A percentile compares a stretch with the other conserved stretches of the same genome.
Evolutionary conservation across 2,329 filamentous ascomycete genomes (phyloP).

Genomic region (Fusarium dlaminii): DNA sequence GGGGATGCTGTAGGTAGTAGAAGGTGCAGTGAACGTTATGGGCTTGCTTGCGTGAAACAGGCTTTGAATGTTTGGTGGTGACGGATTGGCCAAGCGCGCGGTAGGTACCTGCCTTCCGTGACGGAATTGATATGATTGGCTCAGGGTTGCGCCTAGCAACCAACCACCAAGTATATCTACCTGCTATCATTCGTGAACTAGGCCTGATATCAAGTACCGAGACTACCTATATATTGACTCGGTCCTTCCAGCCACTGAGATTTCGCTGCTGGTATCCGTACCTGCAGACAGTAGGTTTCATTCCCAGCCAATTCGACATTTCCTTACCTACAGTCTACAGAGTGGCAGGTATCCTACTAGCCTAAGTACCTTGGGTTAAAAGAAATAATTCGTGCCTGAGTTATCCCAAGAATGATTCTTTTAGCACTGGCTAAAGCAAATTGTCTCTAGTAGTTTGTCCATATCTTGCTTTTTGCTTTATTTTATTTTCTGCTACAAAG

Average conservation of each 20-base stretch:
- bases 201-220: constrained; percentile 1
- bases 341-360: not conserved
- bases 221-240: not conserved
- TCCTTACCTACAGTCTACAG: not conserved
- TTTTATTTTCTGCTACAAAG: no score
- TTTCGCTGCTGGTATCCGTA: not conserved
- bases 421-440: not conserved
- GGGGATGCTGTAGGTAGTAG: constrained; percentile 16
- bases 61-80: constrained; percentile 36
- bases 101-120: constrained; percentile 30
- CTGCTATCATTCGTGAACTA: not conserved
- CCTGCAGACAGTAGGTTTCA: not conserved
- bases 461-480: not conserved
- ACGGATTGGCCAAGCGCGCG: constrained; percentile 38
- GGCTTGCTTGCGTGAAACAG: constrained; percentile 26
- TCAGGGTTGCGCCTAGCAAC: constrained; percentile 40
- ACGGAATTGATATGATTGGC: constrained; percentile 1
- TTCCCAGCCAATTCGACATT: not conserved
- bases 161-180: constrained; percentile 23
- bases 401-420: not conserved
- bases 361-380: not conserved
- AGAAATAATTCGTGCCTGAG: not conserved
- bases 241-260: constrained; percentile 17
- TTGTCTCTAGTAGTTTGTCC: not conserved
- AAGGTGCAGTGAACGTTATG: constrained; percentile 15